These are phyloP conservation scores for Hemisphaericaspora lyxosophila DNA, from an alignment of 1,139 yeast genomes.

Conservation along the genomic window DNA sequence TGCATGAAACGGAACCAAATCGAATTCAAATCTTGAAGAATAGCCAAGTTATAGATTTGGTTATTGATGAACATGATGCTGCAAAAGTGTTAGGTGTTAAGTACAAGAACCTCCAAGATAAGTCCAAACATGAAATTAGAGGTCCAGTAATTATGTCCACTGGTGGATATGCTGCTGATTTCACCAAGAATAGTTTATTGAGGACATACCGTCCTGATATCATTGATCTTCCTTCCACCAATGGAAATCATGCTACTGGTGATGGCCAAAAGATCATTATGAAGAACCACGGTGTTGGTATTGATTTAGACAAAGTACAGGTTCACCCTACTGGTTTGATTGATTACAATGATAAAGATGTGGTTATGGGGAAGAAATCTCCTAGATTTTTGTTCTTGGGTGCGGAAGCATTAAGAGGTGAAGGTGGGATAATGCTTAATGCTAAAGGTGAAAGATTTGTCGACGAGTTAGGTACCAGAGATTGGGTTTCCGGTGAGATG, in stretches of 20 bases:
- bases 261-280: slow-evolving; percentile 68
- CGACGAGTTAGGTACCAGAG: slow-evolving; percentile 71
- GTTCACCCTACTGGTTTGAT: slow-evolving; percentile 83
- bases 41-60: slow-evolving; percentile 56
- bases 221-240: slow-evolving; percentile 65
- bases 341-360: slow-evolving; percentile 58
- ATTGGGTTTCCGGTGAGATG: slow-evolving; percentile 64
- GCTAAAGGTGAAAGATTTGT: slow-evolving; percentile 66
- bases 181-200: slow-evolving; percentile 51
- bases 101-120: slow-evolving; percentile 41
- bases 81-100: slow-evolving; percentile 46
- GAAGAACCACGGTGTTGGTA: slow-evolving; percentile 58
- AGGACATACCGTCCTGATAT: slow-evolving; percentile 63
- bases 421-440: slow-evolving; percentile 71
- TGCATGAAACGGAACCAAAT: slow-evolving; percentile 50
- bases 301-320: slow-evolving; percentile 76
- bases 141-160: slow-evolving; percentile 75
- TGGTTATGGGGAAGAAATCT: slow-evolving; percentile 35
- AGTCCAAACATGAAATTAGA: slow-evolving; percentile 29
- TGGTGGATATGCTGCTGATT: slow-evolving; percentile 73
- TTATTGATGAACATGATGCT: slow-evolving; percentile 29
- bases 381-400: slow-evolving; percentile 66
- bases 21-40: slow-evolving; percentile 53
- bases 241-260: slow-evolving; percentile 74
- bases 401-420: slow-evolving; percentile 77